Evolutionary conservation across 2,329 filamentous ascomycete species (phyloP).

Genomic region (Paracoccidioides brasiliensis): DNA sequence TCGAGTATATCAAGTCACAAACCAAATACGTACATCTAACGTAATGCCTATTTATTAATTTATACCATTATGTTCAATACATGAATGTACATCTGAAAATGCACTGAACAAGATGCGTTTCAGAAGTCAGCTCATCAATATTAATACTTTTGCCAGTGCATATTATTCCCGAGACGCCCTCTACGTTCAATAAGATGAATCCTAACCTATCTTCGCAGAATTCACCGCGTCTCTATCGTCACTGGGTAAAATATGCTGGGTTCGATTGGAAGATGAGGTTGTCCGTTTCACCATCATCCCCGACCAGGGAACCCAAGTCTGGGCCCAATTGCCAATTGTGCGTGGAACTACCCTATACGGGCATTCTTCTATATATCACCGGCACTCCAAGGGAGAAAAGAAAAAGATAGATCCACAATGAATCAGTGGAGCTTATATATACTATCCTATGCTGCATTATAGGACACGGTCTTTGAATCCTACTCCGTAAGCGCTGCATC

Average conservation of each 20-base stretch:
- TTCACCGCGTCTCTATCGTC: constrained; percentile 50
- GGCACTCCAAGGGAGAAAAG: neutral
- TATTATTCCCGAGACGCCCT: constrained; percentile 4
- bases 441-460: neutral
- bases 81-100: neutral
- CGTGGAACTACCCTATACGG: constrained; percentile 9
- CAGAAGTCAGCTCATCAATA: constrained; percentile 40
- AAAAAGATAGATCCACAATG: neutral
- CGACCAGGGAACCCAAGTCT: constrained; percentile 88
- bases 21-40: neutral
- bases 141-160: constrained; percentile 41
- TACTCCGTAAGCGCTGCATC: constrained; percentile 81
- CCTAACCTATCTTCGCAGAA: constrained; percentile 30
- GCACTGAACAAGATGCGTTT: constrained; percentile 34
- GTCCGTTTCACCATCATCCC: constrained; percentile 93
- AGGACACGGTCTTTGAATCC: constrained; percentile 79
- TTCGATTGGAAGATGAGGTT: constrained; percentile 73
- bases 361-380: neutral
- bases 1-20: too few relatives aligned
- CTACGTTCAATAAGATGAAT: neutral
- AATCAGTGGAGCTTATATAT: constrained; percentile 3
- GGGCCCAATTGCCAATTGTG: constrained; percentile 55
- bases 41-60: too few relatives aligned
- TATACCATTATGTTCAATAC: neutral
- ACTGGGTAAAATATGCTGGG: constrained; percentile 74